Percentiles rank a stretch among this genome's conserved stretches.
Evolutionary conservation across 805 yeast genomes (phyloP).

Genomic region (Kodamaea nitidulidarum): DNA sequence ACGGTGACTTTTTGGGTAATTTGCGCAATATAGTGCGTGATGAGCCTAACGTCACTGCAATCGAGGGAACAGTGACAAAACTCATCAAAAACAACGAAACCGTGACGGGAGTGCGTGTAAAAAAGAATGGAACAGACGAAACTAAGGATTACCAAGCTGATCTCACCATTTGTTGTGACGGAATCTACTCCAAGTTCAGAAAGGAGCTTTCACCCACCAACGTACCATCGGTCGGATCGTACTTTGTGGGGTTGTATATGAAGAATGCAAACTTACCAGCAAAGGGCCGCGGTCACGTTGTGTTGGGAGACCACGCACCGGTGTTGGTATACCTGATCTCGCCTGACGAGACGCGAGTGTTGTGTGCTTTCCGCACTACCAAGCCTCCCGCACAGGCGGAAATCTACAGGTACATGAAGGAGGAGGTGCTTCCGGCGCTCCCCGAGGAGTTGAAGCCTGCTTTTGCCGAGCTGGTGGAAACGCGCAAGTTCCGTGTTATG

Average conservation of each 20-base stretch:
- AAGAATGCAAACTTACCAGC: constrained; percentile 72
- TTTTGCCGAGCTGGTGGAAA: constrained; percentile 56
- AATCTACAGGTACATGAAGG: constrained; percentile 54
- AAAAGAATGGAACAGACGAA: constrained; percentile 18
- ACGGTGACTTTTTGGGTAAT: constrained; percentile 80
- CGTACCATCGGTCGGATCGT: constrained; percentile 69
- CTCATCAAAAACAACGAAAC: constrained; percentile 52
- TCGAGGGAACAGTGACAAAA: constrained; percentile 80
- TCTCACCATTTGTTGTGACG: constrained; percentile 81
- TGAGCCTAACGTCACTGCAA: constrained; percentile 70
- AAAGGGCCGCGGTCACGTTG: constrained; percentile 81
- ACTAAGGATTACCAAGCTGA: constrained; percentile 45
- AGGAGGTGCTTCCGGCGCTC: constrained; percentile 60
- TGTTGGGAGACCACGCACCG: constrained; percentile 83
- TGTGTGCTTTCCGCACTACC: constrained; percentile 78
- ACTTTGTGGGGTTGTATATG: constrained; percentile 81
- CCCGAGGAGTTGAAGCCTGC: constrained; percentile 67
- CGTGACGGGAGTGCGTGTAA: constrained; percentile 75
- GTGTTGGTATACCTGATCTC: constrained; percentile 85
- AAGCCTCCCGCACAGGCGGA: constrained; percentile 70
- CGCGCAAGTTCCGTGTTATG: constrained; percentile 69
- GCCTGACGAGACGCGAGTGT: constrained; percentile 75
- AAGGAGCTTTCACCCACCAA: constrained; percentile 59
- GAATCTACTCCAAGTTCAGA: constrained; percentile 90
- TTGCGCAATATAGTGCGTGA: constrained; percentile 63